Evolutionary conservation across 352 stramenopile genomes (phyloP).

Genomic region (Pythium dissotocum): DNA sequence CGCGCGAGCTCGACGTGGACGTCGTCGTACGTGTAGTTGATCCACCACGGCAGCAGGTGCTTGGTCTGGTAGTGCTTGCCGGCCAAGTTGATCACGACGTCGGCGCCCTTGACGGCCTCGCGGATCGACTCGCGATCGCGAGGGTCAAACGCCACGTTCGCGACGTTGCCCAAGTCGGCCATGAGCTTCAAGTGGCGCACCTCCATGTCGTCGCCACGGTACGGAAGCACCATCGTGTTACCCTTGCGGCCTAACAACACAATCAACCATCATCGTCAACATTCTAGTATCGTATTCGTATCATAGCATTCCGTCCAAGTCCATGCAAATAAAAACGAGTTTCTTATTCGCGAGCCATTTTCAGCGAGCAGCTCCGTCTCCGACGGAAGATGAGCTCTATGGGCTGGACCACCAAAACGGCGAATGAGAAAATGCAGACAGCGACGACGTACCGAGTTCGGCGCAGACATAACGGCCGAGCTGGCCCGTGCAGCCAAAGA

Average conservation of each 20-base stretch:
- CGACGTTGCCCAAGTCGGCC: slow-evolving; percentile 93
- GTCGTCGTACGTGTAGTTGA: slow-evolving; percentile 96
- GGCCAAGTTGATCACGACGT: slow-evolving; percentile 97
- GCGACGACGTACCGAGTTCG: slow-evolving; percentile 83
- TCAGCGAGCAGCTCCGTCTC: background rate
- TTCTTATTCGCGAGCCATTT: background rate
- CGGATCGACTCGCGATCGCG: slow-evolving; percentile 93
- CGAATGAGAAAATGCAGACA: background rate
- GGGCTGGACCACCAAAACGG: slow-evolving; percentile 29
- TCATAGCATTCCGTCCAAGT: no score
- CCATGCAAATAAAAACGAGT: background rate
- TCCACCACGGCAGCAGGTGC: slow-evolving; percentile 91
- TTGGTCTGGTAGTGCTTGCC: slow-evolving; percentile 98
- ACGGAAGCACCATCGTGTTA: slow-evolving; percentile 84
- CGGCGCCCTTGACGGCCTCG: slow-evolving; percentile 89
- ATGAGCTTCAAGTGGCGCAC: slow-evolving; percentile 93
- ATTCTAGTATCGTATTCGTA: no score
- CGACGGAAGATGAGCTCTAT: background rate
- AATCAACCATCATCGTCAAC: background rate
- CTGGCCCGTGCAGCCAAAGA: slow-evolving; percentile 96
- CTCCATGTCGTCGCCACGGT: slow-evolving; percentile 94
- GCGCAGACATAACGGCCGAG: slow-evolving; percentile 94
- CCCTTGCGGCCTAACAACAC: slow-evolving; percentile 54
- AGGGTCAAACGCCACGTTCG: slow-evolving; percentile 74
- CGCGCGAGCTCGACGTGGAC: slow-evolving; percentile 93